These are phyloP conservation scores for Linum lewisii DNA, from an alignment of 345 rosid species.

Conservation along the genomic window DNA sequence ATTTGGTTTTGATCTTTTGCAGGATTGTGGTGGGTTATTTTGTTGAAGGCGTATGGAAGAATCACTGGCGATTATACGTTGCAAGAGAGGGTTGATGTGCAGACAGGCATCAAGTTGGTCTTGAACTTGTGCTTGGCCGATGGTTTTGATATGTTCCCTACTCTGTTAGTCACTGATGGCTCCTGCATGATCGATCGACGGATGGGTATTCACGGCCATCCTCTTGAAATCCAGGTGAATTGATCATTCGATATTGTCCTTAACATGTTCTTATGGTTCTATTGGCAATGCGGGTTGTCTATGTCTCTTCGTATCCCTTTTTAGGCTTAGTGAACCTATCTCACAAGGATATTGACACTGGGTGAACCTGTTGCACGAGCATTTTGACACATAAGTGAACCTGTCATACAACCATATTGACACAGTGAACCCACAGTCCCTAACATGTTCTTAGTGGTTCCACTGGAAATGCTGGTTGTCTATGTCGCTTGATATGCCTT, in stretches of 20 bases:
- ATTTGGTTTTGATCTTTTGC: conserved; percentile 3
- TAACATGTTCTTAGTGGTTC: no score
- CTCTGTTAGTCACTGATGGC: conserved; percentile 76
- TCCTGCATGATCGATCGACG: conserved; percentile 93
- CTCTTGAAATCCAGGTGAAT: conserved; percentile 85
- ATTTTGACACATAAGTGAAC: no score
- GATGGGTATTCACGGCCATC: conserved; percentile 91
- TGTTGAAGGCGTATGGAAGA: conserved; percentile 78
- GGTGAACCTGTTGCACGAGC: no score
- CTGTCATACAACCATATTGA: no score
- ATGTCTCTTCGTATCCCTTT: not conserved
- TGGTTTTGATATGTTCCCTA: conserved; percentile 90
- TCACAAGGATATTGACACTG: no score
- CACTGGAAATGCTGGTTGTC: no score
- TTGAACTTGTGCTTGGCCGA: conserved; percentile 71
- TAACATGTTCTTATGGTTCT: no score
- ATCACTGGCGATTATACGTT: conserved; percentile 68
- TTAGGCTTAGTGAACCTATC: no score
- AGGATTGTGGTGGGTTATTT: conserved; percentile 94
- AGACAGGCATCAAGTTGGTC: conserved; percentile 67
- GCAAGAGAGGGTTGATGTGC: conserved; percentile 88
- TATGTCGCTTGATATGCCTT: no score
- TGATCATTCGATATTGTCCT: conserved; percentile 1
- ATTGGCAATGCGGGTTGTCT: not conserved
- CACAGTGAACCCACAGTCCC: no score